Conservation (phyloP, 1,139 yeast genomes). For the Saccharomyces hybrid region DNA sequence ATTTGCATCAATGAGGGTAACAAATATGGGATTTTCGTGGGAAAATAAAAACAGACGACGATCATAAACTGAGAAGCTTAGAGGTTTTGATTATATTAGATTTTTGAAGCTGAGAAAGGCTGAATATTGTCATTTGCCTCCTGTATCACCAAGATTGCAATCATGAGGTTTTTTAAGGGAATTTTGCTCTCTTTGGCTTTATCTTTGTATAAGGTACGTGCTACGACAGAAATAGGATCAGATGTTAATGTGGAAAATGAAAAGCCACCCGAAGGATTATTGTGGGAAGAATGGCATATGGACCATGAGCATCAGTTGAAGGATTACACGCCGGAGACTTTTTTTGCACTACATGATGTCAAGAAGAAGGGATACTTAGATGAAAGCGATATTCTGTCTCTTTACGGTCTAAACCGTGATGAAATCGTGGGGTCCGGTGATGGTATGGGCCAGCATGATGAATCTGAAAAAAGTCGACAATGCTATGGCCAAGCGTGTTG, state of each 20-base stretch:
- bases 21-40: not conserved
- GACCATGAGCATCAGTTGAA: conserved; percentile 74
- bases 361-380: conserved; percentile 48
- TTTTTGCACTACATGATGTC: conserved; percentile 75
- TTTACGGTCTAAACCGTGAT: conserved; percentile 72
- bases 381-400: conserved; percentile 58
- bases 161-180: not conserved
- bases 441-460: conserved; percentile 76
- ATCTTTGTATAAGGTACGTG: conserved; percentile 1
- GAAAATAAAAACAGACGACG: not conserved
- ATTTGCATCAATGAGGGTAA: not conserved
- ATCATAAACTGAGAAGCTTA: not conserved
- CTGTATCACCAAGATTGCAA: not conserved
- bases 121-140: not conserved
- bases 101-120: not conserved
- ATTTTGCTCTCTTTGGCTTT: not conserved
- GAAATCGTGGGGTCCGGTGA: conserved; percentile 80
- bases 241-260: conserved; percentile 29
- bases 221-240: conserved; percentile 3
- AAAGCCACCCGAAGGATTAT: conserved; percentile 42
- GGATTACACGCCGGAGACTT: conserved; percentile 64
- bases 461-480: conserved; percentile 50
- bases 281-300: conserved; percentile 89
- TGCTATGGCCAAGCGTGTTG: conserved; percentile 52
- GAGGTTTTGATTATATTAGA: no score